Evolutionary conservation across 2,329 filamentous ascomycete genomes (phyloP).

Genomic region (Aureobasidium musti): DNA sequence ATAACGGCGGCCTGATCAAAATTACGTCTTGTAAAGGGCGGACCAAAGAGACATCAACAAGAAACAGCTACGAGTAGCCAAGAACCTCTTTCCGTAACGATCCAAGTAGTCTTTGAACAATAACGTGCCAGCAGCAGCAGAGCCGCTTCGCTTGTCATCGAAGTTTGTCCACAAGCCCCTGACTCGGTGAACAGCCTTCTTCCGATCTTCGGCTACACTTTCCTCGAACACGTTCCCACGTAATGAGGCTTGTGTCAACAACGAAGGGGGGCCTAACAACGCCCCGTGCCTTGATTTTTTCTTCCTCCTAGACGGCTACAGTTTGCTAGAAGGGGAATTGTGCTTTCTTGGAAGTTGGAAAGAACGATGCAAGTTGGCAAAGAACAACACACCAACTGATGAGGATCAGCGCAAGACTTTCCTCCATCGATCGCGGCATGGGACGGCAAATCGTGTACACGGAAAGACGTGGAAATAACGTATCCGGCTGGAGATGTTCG

Average conservation of each 20-base stretch:
- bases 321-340: neutral
- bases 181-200: neutral
- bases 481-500: neutral
- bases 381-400: neutral
- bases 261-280: neutral
- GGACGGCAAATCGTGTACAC: conserved; percentile 8
- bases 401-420: conserved; percentile 2
- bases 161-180: neutral
- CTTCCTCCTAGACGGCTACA: neutral
- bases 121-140: neutral
- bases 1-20: neutral
- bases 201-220: conserved; percentile 4
- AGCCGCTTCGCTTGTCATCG: neutral
- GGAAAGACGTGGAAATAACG: conserved; percentile 3
- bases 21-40: no score
- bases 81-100: neutral
- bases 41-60: neutral
- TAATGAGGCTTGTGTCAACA: conserved; percentile 21
- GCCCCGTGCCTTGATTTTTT: conserved; percentile 20
- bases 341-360: conserved; percentile 7
- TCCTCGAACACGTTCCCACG: neutral
- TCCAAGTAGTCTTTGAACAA: neutral
- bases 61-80: neutral
- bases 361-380: no score
- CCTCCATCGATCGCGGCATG: neutral